Evolutionary conservation across 2,329 filamentous ascomycete genomes (phyloP).

Genomic region (Cladobotryum mycophilum): DNA sequence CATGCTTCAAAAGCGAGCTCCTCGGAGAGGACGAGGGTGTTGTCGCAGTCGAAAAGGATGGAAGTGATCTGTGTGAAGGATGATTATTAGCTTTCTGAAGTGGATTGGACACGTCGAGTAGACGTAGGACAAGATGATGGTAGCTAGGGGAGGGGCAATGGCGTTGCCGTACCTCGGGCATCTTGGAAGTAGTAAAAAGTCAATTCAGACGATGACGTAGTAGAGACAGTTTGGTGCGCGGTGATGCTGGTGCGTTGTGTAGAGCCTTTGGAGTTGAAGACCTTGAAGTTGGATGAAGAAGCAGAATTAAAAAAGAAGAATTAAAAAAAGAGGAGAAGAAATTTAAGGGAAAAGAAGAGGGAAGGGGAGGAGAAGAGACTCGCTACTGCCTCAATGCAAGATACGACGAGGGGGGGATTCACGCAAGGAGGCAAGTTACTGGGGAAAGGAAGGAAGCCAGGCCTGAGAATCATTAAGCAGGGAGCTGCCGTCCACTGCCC

Average conservation of each 20-base stretch:
- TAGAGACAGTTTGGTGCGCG: too few species aligned
- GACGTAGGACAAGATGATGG: neutral
- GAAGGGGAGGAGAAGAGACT: slow-evolving; percentile 8
- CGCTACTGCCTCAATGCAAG: neutral
- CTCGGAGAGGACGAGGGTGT: slow-evolving; percentile 90
- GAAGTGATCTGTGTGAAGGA: slow-evolving; percentile 50
- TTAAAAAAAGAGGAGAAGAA: too few species aligned
- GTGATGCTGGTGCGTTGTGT: neutral
- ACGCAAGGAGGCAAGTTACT: too few species aligned
- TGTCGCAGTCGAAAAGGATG: slow-evolving; percentile 75
- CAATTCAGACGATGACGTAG: too few species aligned
- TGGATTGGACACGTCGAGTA: neutral
- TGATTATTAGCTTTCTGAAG: neutral
- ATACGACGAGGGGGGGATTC: neutral
- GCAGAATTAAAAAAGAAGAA: neutral
- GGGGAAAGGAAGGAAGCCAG: too few species aligned
- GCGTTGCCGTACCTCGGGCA: slow-evolving; percentile 25
- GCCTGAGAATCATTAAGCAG: too few species aligned
- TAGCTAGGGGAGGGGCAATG: too few species aligned
- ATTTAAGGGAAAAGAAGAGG: too few species aligned
- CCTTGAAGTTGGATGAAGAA: neutral
- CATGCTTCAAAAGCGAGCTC: slow-evolving; percentile 87
- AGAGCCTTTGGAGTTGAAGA: slow-evolving; percentile 4
- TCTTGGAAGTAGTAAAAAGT: slow-evolving; percentile 18
- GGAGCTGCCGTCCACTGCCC: too few species aligned